phyloP scores from a whole-genome alignment of 2,329 filamentous ascomycete species.

The Fusarium sororula region DNA sequence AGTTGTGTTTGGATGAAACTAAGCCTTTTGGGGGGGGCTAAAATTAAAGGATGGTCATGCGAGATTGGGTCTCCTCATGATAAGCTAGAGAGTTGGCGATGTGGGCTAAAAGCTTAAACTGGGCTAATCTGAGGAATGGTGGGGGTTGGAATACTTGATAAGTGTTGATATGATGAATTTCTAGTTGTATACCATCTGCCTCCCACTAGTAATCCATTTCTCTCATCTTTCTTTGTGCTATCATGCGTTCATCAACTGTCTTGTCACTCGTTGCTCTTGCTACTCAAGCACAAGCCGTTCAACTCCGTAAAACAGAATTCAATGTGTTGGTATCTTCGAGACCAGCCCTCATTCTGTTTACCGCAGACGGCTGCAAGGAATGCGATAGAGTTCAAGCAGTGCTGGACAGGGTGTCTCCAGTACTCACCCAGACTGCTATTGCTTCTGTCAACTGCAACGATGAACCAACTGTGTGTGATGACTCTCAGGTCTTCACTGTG shows the following conservation, averaged over 20 bases:
- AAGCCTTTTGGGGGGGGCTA: background rate
- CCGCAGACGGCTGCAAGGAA: background rate
- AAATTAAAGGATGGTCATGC: background rate
- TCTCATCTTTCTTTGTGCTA: background rate
- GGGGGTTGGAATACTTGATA: background rate
- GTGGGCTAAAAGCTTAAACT: background rate
- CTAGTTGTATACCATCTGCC: background rate
- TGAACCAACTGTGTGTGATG: background rate
- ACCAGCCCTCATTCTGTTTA: background rate
- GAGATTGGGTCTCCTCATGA: background rate
- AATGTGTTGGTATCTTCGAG: background rate
- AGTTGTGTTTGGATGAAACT: background rate
- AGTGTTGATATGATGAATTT: background rate
- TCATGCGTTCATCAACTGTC: background rate
- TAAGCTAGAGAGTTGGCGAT: background rate
- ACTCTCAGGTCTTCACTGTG: background rate
- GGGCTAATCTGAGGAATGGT: background rate
- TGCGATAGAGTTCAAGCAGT: background rate
- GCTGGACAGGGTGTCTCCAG: background rate
- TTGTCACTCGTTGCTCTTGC: background rate
- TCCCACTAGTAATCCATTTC: background rate
- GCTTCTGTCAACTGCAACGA: conserved; percentile 1
- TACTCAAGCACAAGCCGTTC: background rate
- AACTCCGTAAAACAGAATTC: background rate
- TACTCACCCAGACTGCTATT: background rate